Evolutionary conservation across 2,329 filamentous ascomycete genomes (phyloP), one percentile per base, ranked within the genome.

Genomic region (Ascochyta clinopodiicola): DNA sequence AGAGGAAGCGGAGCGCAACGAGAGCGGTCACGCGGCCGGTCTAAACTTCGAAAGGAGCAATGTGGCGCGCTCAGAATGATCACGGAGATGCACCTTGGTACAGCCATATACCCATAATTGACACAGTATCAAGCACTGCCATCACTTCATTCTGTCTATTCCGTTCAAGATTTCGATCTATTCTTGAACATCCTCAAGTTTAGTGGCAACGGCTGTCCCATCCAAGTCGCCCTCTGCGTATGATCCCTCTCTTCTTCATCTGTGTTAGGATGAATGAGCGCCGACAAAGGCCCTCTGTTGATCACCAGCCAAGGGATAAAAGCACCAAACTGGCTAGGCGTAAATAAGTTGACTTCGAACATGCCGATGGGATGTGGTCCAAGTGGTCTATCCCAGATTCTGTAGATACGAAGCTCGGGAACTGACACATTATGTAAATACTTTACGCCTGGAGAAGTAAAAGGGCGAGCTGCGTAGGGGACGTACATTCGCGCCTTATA

Each of bases 341-440:
- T 92, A 73, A 94, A 91, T 19, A 96, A 40, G 64, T 96, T 96
- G 40, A 96, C 91, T 76, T 97, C 93, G 67, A 96, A 96, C 92
- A 96, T 96, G 47, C 87, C 89, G 0, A 92, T 75, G 0, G 89
- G 88, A 73, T 96, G 92, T 0, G 92, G 92, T 0, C 92, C 93
- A 25, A 96, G 76, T 0, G 92, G 91, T 13, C 79, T 76, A 62
- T 95, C 88, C 84, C 86, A 96, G 62, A 96, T 80, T 13, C 76
- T 81, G 73, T 96, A 96, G 65, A 96, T 88, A 49, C 92, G 84
- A 17, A 96, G 80, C 72, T 96, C 92, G 8, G 92, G 92, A 69
- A 96, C 90, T 92, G 57, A 35, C 46, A 15, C 6, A 8, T n/a
- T 1, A 1, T 6, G 40, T n/a, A 43, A 24, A n/a, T 21, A 25